phyloP scores from a whole-genome alignment of 352 stramenopile species.

The Phytophthora tubulina region DNA sequence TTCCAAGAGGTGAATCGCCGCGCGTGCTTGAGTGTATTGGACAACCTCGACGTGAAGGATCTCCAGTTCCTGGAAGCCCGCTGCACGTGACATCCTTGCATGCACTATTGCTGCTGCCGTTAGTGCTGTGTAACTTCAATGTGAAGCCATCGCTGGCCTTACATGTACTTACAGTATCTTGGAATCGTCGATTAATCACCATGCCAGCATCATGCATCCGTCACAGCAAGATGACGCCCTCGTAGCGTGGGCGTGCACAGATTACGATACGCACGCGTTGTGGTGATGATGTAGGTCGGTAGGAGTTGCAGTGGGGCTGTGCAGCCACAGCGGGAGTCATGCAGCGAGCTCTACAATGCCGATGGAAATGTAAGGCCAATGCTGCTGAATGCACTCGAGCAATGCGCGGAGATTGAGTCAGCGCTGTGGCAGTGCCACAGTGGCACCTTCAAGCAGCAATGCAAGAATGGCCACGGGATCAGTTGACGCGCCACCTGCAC shows the following conservation, averaged over 20 bases:
- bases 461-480: constrained; percentile 2
- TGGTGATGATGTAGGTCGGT: constrained; percentile 7
- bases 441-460: not conserved
- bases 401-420: not conserved
- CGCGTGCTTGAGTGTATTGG: constrained; percentile 69
- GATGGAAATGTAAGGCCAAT: not conserved
- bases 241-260: not conserved
- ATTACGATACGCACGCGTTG: constrained; percentile 12
- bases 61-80: constrained; percentile 30
- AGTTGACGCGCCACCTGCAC: constrained; percentile 4
- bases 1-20: constrained; percentile 80
- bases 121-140: constrained; percentile 23
- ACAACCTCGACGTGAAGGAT: constrained; percentile 56
- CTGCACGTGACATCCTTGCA: constrained; percentile 13
- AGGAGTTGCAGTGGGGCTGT: constrained; percentile 3
- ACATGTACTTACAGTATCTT: constrained; percentile 1
- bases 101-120: not conserved
- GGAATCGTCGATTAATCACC: constrained; percentile 8
- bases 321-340: not conserved
- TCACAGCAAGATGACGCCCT: not conserved
- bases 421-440: not conserved
- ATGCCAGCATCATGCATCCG: not conserved
- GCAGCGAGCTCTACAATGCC: not conserved
- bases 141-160: constrained; percentile 12
- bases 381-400: not conserved